Evolutionary conservation across 2,329 filamentous ascomycete genomes (phyloP).

Genomic region (Fusarium sp.): DNA sequence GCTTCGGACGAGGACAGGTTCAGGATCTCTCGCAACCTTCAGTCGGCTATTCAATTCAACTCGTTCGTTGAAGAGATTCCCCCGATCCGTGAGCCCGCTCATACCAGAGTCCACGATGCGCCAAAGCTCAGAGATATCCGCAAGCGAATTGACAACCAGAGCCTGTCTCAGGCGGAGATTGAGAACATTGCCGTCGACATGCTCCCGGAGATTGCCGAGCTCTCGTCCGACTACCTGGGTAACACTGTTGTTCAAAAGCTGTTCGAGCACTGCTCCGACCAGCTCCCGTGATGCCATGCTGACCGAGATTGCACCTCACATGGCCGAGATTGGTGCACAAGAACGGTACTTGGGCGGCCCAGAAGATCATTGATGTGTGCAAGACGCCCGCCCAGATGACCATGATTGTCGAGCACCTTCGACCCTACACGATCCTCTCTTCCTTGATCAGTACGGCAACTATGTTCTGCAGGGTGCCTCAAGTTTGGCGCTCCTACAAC

Average conservation of each 20-base stretch:
- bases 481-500: conserved; percentile 89
- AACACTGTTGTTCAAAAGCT: conserved; percentile 99
- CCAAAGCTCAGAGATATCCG: conserved; percentile 95
- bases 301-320: conserved; percentile 84
- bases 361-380: conserved; percentile 98
- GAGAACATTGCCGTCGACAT: conserved; percentile 93
- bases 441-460: conserved; percentile 98
- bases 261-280: conserved; percentile 95
- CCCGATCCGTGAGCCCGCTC: conserved; percentile 87
- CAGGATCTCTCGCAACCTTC: conserved; percentile 79
- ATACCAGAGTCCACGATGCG: conserved; percentile 90
- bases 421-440: conserved; percentile 88
- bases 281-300: conserved; percentile 92
- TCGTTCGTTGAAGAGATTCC: conserved; percentile 86
- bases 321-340: conserved; percentile 98
- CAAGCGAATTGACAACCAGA: conserved; percentile 97
- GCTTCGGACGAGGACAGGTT: conserved; percentile 82
- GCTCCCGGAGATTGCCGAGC: conserved; percentile 95
- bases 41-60: conserved; percentile 80
- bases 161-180: conserved; percentile 86
- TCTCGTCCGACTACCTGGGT: conserved; percentile 94
- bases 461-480: conserved; percentile 96
- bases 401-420: conserved; percentile 85
- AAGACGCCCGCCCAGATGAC: conserved; percentile 86
- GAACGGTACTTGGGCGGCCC: conserved; percentile 98